Evolutionary conservation across 1,284 basidiomycete species (phyloP), one percentile per base, ranked within the genome.

Genomic region (Termitomyces sp.): DNA sequence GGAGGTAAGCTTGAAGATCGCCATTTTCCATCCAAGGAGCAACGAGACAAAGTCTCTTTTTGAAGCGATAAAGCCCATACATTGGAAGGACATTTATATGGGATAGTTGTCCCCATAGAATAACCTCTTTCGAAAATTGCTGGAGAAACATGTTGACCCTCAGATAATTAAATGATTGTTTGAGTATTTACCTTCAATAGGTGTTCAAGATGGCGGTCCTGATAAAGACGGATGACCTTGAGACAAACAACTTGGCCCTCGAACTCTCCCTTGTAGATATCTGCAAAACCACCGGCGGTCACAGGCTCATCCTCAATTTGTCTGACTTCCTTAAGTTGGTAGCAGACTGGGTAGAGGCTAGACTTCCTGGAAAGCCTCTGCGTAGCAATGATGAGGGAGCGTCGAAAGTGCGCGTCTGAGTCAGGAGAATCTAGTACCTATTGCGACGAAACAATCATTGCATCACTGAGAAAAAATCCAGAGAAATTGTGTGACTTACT

Each of bases 221-320:
- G 21, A 39, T 46, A 57, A 5, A 52, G 8, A 19, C 52, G 45
- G 28, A 59, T 28, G n/a, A 43, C 39, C 43, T 59, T 59, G 19
- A 59, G n/a, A 35, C 52, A 54, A 3, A 56, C 57, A 11, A 30
- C 5, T 16, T 50, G 33, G 5, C 39, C 46, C 5, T 37, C 16
- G 30, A 38, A 45, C 5, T 16, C 11, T 16, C 42, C 57, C 42
- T 49, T 49, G 43, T 50, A 56, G 8, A 56, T 49, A 45, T 59
- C 55, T 6, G 53, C 53, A 48, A 57, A 52, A 3, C 50, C 43
- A 1, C 58, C 55, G 16, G 42, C 11, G 9, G 50, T 24, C 1
- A 51, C 16, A n/a, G 55, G 50, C 39, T 44, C 9, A 7, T 51
- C 14, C 10, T 16, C 38, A 3, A 28, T 18, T 24, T 21, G 47